Percentiles rank a stretch among this genome's conserved stretches.
phyloP scores from a whole-genome alignment of 2,329 filamentous ascomycete genomes.

The Alternaria novae-zelandiae region DNA sequence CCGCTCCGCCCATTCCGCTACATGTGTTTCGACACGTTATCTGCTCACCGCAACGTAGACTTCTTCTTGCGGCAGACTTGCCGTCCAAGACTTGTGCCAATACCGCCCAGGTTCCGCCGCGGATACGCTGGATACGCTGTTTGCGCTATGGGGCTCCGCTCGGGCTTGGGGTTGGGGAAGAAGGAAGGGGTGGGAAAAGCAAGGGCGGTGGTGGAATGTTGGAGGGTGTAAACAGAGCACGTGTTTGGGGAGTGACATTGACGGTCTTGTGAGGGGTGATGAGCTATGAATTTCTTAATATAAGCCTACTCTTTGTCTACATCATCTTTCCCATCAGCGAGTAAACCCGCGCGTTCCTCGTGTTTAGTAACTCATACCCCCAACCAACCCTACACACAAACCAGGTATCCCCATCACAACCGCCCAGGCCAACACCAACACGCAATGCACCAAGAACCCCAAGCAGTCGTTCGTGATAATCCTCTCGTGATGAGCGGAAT shows the following conservation, averaged over 20 bases:
- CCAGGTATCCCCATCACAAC: background rate
- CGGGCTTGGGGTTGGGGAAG: background rate
- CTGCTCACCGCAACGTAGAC: slow-evolving; percentile 4
- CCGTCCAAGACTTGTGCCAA: slow-evolving; percentile 10
- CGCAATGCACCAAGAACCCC: background rate
- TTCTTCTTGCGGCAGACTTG: background rate
- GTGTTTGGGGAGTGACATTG: background rate
- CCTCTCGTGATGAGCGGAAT: background rate
- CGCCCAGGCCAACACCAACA: background rate
- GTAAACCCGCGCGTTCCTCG: background rate
- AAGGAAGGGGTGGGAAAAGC: background rate
- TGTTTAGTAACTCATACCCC: background rate
- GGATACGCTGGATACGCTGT: background rate
- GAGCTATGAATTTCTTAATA: background rate
- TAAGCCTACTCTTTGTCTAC: background rate
- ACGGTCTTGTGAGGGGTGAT: background rate
- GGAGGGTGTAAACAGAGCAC: background rate
- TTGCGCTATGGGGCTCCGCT: slow-evolving; percentile 1
- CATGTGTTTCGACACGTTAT: background rate
- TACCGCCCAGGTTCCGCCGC: slow-evolving; percentile 3
- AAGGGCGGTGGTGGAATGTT: background rate
- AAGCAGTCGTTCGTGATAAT: background rate
- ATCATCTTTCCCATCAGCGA: background rate
- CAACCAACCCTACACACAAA: background rate
- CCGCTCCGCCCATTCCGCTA: background rate